A percentile compares a stretch with the other conserved stretches of the same genome.
Evolutionary conservation across 192 early-diverging fungal genomes (phyloP).

Genomic region (Entomortierella beljakovae): DNA sequence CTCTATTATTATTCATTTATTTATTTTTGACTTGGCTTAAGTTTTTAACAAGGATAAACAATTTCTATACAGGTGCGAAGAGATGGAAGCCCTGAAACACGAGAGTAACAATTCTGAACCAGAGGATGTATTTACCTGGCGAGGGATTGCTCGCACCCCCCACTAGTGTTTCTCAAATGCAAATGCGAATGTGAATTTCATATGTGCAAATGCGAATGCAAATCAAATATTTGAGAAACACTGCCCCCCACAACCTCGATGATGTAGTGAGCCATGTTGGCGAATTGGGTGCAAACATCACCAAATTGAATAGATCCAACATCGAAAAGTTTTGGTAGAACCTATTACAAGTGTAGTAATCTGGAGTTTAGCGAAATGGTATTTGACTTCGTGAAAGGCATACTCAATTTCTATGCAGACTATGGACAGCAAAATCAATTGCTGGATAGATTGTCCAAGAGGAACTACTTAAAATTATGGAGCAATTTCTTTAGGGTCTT

Average conservation of each 20-base stretch:
- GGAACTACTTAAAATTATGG: too few species aligned
- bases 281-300: constrained; percentile 5
- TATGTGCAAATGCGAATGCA: too few species aligned
- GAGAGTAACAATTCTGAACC: neutral
- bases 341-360: constrained; percentile 3
- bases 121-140: constrained; percentile 14
- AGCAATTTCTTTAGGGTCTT: too few species aligned
- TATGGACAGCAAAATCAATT: too few species aligned
- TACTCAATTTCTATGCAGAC: too few species aligned
- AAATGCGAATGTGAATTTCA: too few species aligned
- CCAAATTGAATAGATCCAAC: neutral
- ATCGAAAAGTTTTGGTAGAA: neutral
- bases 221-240: too few species aligned
- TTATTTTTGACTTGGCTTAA: neutral
- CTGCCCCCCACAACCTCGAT: neutral
- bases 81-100: neutral
- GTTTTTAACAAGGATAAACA: neutral
- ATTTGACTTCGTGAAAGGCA: too few species aligned
- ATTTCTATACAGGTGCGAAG: constrained; percentile 4
- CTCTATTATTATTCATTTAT: neutral
- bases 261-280: constrained; percentile 6
- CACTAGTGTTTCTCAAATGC: too few species aligned
- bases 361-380: too few species aligned
- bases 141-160: constrained; percentile 9
- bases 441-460: too few species aligned